A percentile compares a stretch with the other conserved stretches of the same genome.
Conservation (phyloP, 192 early-diverging fungal genomes). For the Backusella circina region DNA sequence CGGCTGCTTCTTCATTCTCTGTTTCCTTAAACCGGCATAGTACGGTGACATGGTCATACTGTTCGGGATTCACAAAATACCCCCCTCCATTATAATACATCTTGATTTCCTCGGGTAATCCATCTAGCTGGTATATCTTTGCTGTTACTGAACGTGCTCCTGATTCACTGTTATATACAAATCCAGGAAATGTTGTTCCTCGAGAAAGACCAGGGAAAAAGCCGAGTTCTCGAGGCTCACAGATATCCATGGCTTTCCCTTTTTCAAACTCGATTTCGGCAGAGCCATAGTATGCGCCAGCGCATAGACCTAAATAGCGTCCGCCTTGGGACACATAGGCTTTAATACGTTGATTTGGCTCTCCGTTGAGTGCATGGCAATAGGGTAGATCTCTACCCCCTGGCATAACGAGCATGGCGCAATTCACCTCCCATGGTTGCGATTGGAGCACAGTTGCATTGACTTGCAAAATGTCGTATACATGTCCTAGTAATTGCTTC, state of each 20-base stretch:
- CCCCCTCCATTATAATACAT: conserved; percentile 77
- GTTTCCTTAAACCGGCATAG: conserved; percentile 38
- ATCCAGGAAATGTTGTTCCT: conserved; percentile 80
- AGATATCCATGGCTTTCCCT: conserved; percentile 58
- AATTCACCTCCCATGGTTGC: conserved; percentile 87
- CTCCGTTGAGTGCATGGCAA: conserved; percentile 62
- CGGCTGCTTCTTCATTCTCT: conserved; percentile 46
- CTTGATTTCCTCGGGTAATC: conserved; percentile 10
- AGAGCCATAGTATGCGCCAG: conserved; percentile 82
- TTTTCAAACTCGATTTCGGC: conserved; percentile 77
- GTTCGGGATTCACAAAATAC: conserved; percentile 51
- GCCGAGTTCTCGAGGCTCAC: conserved; percentile 67
- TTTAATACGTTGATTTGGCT: conserved; percentile 56
- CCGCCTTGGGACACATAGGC: conserved; percentile 74
- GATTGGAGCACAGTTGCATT: conserved; percentile 63
- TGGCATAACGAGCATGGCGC: conserved; percentile 82
- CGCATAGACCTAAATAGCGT: conserved; percentile 88
- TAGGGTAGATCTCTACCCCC: conserved; percentile 89
- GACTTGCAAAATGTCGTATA: conserved; percentile 88
- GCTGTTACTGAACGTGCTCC: conserved; percentile 65
- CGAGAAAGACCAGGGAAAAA: conserved; percentile 67
- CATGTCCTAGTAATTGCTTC: conserved; percentile 67
- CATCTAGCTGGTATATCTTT: conserved; percentile 24
- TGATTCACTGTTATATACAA: conserved; percentile 76
- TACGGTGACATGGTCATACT: conserved; percentile 27